A percentile compares a stretch with the other conserved stretches of the same genome.
Evolutionary conservation across 768 basidiomycete genomes (phyloP).

Genomic region (Tulasnella sp.): DNA sequence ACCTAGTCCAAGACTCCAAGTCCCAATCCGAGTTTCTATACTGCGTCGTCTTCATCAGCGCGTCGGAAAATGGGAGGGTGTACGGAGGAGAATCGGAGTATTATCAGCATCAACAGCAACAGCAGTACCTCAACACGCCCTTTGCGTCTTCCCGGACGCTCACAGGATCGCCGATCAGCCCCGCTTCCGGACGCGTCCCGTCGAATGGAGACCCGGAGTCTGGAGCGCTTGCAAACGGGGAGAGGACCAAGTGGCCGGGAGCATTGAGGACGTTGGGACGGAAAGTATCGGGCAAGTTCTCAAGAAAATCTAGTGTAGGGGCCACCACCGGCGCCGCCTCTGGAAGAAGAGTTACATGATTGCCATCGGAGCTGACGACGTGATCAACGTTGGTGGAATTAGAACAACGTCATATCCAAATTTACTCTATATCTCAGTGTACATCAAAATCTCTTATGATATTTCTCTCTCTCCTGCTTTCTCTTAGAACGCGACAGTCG

Average conservation of each 20-base stretch:
- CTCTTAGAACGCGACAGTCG: no score
- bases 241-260: background rate
- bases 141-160: background rate
- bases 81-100: background rate
- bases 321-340: no score
- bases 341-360: background rate
- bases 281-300: background rate
- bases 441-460: no score
- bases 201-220: background rate
- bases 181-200: background rate
- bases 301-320: background rate
- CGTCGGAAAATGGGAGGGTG: background rate
- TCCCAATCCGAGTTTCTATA: background rate
- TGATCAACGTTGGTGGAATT: background rate
- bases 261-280: background rate
- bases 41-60: background rate
- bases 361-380: background rate
- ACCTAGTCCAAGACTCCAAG: constrained; percentile 5
- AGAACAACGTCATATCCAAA: no score
- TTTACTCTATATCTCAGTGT: no score
- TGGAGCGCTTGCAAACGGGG: background rate
- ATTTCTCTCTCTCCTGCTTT: background rate
- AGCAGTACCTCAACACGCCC: background rate
- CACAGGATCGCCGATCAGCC: background rate
- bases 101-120: background rate